phyloP scores from a whole-genome alignment of 2,329 filamentous ascomycete species.

The Penicillium sp. region DNA sequence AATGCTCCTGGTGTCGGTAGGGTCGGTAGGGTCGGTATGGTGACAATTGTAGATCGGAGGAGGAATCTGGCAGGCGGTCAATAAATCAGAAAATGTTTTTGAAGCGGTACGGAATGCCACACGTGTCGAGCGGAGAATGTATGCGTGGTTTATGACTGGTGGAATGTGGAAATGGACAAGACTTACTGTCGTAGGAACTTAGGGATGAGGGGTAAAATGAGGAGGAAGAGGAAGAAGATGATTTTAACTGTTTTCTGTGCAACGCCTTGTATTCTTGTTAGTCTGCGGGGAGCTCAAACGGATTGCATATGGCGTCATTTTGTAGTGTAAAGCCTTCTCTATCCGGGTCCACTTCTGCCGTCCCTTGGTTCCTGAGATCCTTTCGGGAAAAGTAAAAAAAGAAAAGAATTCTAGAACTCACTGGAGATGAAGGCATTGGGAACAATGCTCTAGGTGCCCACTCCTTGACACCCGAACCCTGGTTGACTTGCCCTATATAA shows the following conservation, averaged over 20 bases:
- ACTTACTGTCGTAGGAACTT: slow-evolving; percentile 9
- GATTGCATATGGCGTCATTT: slow-evolving; percentile 2
- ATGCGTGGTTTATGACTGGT: slow-evolving; percentile 4
- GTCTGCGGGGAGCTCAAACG: background rate
- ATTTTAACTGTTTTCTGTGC: slow-evolving; percentile 13
- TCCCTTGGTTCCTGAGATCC: background rate
- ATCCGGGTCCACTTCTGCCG: background rate
- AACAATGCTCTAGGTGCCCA: background rate
- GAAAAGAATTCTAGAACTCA: background rate
- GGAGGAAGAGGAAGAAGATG: slow-evolving; percentile 23
- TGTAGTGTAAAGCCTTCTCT: background rate
- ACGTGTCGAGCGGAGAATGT: slow-evolving; percentile 26
- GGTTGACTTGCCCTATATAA: background rate
- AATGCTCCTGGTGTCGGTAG: slow-evolving; percentile 29
- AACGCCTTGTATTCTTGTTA: background rate
- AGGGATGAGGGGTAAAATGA: background rate
- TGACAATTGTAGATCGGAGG: slow-evolving; percentile 20
- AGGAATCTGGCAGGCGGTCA: slow-evolving; percentile 27
- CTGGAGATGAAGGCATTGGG: background rate
- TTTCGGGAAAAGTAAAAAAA: too few relatives aligned
- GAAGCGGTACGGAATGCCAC: slow-evolving; percentile 23
- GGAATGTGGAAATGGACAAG: background rate
- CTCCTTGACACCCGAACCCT: slow-evolving; percentile 1
- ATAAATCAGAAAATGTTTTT: too few relatives aligned
- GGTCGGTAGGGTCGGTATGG: slow-evolving; percentile 17